Base-by-base conservation (phyloP, 257 asterid genomes). In the Datura wrightii region DNA sequence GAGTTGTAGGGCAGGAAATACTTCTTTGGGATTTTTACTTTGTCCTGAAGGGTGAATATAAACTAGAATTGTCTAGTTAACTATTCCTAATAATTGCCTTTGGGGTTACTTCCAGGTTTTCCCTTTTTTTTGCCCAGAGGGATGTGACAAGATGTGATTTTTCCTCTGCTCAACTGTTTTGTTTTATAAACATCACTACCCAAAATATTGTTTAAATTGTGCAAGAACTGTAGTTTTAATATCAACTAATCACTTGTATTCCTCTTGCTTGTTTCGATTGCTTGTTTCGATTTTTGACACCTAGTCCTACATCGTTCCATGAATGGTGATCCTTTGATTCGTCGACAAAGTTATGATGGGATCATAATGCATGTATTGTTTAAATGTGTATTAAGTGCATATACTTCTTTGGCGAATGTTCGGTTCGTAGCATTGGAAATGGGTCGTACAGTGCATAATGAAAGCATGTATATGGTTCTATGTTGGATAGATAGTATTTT, bases 81-180 rank as follows among this genome's bases (percentile, higher is more conserved):
- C 41, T 18, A 71, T 71, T 76, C 44, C 44, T 76, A 76, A 76
- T 76, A 76, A 76, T 76, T 52, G 60, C 63, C 44, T 76, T 54
- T 50, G 62, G 82, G 82, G 11, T 7, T 76, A 14, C 62, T 76
- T 31, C 46, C 46, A 50, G 31, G 62, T 76, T 76, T 50, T 14
- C 62, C 55, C 60, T 10, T 14, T 67, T 39, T 24, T 37, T 67
- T 1, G 37, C 10, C n/a, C 7, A 24, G 70, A 62, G n/a, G 44
- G 42, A 19, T 60, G 66, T 19, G 67, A 60, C 5, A 1, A 59
- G 9, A 24, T 24, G 60, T 48, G 59, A 74, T 76, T 24, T 71
- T 76, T 31, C 44, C 13, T 13, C 31, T 31, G 8, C 15, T 24
- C 13, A 24, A 24, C 8, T 13, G 5, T 15, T 14, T 31, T 76